Percentiles rank a stretch among this genome's conserved stretches.
Conservation (phyloP, 73 alveolate genomes). For the Paramecium biaurelia region DNA sequence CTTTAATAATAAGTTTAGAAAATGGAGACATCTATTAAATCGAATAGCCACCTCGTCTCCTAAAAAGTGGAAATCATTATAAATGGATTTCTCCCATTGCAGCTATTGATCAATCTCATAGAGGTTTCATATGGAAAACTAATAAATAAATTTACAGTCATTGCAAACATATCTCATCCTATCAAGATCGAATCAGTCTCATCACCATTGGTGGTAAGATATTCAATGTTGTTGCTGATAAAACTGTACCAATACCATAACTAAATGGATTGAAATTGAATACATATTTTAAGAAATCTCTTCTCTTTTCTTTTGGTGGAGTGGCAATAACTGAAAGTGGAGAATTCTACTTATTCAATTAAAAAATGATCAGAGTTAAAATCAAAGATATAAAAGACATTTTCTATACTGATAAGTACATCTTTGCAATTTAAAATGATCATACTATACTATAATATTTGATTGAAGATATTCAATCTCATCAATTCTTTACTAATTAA, state of each 20-base stretch:
- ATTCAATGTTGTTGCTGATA: not conserved
- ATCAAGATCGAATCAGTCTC: not conserved
- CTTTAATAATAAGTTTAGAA: not conserved
- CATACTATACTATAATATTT: not conserved
- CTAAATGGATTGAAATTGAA: not conserved
- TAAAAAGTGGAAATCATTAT: not conserved
- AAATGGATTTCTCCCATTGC: not conserved
- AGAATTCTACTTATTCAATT: not conserved
- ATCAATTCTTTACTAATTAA: not conserved
- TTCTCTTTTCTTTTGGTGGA: not conserved
- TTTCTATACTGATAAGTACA: not conserved
- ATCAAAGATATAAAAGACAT: not conserved
- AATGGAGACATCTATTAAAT: not conserved
- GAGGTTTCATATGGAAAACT: not conserved
- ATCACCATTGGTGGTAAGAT: conserved; percentile 32
- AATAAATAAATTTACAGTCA: not conserved
- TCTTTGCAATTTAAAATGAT: not conserved
- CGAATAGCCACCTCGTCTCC: not conserved
- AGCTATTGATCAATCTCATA: not conserved
- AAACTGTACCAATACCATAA: not conserved
- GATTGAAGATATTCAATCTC: not conserved
- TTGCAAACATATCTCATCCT: conserved; percentile 4
- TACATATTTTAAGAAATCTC: not conserved
- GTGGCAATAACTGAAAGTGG: not conserved
- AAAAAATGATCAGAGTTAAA: not conserved